Percentiles rank a stretch among this genome's conserved stretches.
Evolutionary conservation across 768 basidiomycete species (phyloP).

Genomic region (Nidularia pulvinata): DNA sequence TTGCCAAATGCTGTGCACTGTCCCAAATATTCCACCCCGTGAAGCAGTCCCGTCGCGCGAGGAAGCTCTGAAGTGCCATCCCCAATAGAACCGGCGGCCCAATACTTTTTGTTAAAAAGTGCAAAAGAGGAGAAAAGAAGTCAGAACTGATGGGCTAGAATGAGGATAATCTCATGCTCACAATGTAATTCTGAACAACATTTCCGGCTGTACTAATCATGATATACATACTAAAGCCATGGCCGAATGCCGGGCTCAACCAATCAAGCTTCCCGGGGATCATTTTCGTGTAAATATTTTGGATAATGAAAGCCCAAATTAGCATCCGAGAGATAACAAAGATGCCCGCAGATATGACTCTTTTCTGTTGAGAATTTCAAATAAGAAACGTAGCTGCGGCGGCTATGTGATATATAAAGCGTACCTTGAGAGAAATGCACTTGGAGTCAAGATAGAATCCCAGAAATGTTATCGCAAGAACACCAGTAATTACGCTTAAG

Average conservation of each 20-base stretch:
- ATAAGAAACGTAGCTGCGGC: too few species aligned
- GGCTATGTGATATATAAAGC: too few species aligned
- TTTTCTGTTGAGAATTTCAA: conserved; percentile 1
- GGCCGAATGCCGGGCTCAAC: conserved; percentile 5
- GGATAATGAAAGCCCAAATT: conserved; percentile 14
- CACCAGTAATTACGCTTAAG: conserved; percentile 11
- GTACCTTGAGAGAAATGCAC: background rate
- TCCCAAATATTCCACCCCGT: conserved; percentile 12
- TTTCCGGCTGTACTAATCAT: conserved; percentile 11
- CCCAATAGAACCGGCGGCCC: conserved; percentile 10
- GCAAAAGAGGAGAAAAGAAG: background rate
- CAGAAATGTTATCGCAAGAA: conserved; percentile 8
- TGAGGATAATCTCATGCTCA: background rate
- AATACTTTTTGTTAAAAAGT: conserved; percentile 6
- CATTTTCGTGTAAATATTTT: conserved; percentile 7
- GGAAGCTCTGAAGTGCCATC: conserved; percentile 7
- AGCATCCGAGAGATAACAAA: conserved; percentile 9
- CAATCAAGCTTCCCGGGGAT: conserved; percentile 15
- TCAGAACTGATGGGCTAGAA: background rate
- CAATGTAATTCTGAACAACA: conserved; percentile 15
- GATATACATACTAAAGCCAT: conserved; percentile 9
- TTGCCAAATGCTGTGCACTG: conserved; percentile 14
- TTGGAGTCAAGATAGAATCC: conserved; percentile 13
- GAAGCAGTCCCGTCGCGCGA: conserved; percentile 11
- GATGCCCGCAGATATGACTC: conserved; percentile 9